phyloP scores from a whole-genome alignment of 176 grass and related monocot genomes.

The Echinochloa phyllopogon region DNA sequence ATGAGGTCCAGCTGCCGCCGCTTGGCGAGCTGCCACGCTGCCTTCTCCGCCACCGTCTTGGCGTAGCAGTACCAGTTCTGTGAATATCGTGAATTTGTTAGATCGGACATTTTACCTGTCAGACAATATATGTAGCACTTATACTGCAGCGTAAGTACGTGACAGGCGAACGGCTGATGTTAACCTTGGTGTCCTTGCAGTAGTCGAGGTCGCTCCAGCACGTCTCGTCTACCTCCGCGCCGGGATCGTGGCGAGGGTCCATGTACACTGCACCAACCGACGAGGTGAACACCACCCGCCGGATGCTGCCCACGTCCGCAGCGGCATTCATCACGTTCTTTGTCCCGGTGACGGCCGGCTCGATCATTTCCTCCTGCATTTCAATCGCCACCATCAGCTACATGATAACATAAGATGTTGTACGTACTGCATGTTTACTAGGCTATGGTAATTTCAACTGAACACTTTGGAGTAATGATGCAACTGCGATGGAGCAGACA shows the following conservation, averaged over 20 bases:
- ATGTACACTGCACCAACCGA: slow-evolving; percentile 49
- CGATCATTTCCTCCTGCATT: slow-evolving; percentile 47
- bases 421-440: not conserved
- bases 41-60: slow-evolving; percentile 32
- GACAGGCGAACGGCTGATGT: too few relatives aligned
- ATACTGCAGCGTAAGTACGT: too few relatives aligned
- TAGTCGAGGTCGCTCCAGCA: slow-evolving; percentile 56
- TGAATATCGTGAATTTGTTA: too few relatives aligned
- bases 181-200: slow-evolving; percentile 49
- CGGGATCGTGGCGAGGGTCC: slow-evolving; percentile 13
- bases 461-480: not conserved
- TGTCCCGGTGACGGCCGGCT: slow-evolving; percentile 42
- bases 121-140: too few relatives aligned
- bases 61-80: slow-evolving; percentile 40
- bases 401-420: not conserved
- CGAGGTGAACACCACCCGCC: slow-evolving; percentile 51
- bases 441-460: too few relatives aligned
- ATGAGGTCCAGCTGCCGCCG: slow-evolving; percentile 6
- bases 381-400: not conserved
- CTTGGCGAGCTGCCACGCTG: slow-evolving; percentile 18
- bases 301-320: slow-evolving; percentile 12
- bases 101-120: too few relatives aligned
- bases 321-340: slow-evolving; percentile 41
- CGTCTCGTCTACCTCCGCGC: slow-evolving; percentile 46
- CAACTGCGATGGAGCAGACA: not conserved